Conservation (phyloP, 768 basidiomycete genomes). For the Russula ochroleuca region DNA sequence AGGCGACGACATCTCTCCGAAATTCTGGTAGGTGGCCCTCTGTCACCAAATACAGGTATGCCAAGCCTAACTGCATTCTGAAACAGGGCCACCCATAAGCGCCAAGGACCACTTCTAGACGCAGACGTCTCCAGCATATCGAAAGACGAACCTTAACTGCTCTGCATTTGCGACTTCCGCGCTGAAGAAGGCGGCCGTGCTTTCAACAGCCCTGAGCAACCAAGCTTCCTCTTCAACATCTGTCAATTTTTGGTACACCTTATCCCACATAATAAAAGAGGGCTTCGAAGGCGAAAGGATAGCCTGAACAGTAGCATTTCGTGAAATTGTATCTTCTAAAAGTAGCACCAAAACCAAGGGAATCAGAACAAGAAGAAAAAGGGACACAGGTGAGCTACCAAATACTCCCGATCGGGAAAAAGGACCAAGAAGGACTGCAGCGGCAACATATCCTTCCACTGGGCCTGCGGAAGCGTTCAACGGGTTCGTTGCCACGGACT, state of each 20-base stretch:
- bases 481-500: conserved; percentile 58
- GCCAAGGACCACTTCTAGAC: background rate
- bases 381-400: conserved; percentile 41
- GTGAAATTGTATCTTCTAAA: conserved; percentile 46
- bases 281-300: conserved; percentile 60
- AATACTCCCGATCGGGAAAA: conserved; percentile 48
- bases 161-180: conserved; percentile 51
- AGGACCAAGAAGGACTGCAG: conserved; percentile 63
- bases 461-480: conserved; percentile 58
- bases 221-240: conserved; percentile 64
- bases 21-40: conserved; percentile 53
- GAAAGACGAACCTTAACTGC: conserved; percentile 46
- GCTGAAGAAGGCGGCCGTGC: conserved; percentile 44
- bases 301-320: conserved; percentile 45
- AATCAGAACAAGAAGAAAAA: conserved; percentile 21
- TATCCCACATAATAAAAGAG: conserved; percentile 84
- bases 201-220: conserved; percentile 65
- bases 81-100: background rate
- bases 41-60: conserved; percentile 64
- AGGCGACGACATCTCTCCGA: conserved; percentile 44
- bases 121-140: background rate
- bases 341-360: conserved; percentile 22
- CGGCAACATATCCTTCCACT: conserved; percentile 80
- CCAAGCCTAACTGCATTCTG: conserved; percentile 60
- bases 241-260: conserved; percentile 70